Evolutionary conservation across 2,329 filamentous ascomycete genomes (phyloP).

Genomic region (Diplodia mutila): DNA sequence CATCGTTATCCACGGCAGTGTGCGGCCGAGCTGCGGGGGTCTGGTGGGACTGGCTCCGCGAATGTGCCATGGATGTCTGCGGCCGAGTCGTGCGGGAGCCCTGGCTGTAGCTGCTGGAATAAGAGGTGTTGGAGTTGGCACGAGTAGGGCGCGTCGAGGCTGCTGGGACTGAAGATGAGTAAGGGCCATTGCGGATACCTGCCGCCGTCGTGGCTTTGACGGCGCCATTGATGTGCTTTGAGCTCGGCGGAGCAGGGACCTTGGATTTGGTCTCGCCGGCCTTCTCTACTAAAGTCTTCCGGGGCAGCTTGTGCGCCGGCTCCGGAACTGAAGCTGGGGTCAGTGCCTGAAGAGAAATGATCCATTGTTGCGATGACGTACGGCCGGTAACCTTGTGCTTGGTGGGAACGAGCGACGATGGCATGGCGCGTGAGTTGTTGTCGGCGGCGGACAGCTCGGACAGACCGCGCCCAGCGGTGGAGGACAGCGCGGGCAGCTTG

Average conservation of each 20-base stretch:
- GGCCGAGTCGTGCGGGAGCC: conserved; percentile 56
- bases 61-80: conserved; percentile 56
- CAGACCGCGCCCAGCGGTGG: conserved; percentile 39
- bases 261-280: conserved; percentile 51
- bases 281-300: conserved; percentile 55
- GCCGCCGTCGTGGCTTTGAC: conserved; percentile 54
- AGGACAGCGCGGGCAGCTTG: conserved; percentile 36
- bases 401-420: conserved; percentile 47
- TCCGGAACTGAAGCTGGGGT: conserved; percentile 46
- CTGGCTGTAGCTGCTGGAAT: conserved; percentile 62
- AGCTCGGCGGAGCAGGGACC: conserved; percentile 47
- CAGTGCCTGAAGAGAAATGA: conserved; percentile 33
- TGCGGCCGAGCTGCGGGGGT: conserved; percentile 38
- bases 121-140: conserved; percentile 47
- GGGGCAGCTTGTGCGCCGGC: conserved; percentile 48
- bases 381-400: conserved; percentile 59
- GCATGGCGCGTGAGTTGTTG: conserved; percentile 57
- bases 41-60: conserved; percentile 51
- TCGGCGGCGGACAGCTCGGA: conserved; percentile 56
- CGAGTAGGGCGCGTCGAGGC: conserved; percentile 39
- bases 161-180: conserved; percentile 45
- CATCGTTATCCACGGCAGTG: conserved; percentile 49
- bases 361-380: conserved; percentile 38
- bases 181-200: conserved; percentile 38
- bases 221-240: conserved; percentile 44